These are phyloP conservation scores for Saxophila tyrrhenica DNA, from an alignment of 495 filamentous ascomycete species.

Conservation along the genomic window DNA sequence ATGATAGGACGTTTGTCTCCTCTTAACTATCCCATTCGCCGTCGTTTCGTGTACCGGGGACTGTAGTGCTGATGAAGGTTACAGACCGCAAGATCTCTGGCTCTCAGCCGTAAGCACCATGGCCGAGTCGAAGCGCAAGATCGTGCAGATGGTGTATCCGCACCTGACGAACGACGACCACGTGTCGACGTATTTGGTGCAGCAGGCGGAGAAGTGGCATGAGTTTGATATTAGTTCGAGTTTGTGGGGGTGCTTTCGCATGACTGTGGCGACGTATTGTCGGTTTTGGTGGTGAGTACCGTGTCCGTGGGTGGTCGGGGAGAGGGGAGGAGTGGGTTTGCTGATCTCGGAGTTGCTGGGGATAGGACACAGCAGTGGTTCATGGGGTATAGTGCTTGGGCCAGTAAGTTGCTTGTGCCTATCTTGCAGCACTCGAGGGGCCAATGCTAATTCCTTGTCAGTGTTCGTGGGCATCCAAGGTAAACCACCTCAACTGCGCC, in stretches of 20 bases:
- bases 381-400: constrained; percentile 7
- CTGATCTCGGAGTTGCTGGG: background rate
- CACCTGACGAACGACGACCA: background rate
- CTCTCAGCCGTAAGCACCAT: background rate
- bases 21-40: too few species aligned
- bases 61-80: background rate
- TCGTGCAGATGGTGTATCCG: background rate
- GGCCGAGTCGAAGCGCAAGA: background rate
- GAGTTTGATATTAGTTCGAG: background rate
- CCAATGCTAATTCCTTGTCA: background rate
- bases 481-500: background rate
- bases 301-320: background rate
- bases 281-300: constrained; percentile 3
- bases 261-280: background rate
- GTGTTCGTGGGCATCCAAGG: constrained; percentile 10
- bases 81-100: background rate
- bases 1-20: too few species aligned
- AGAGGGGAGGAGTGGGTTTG: too few species aligned
- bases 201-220: background rate
- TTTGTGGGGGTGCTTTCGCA: constrained; percentile 10
- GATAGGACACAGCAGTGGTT: constrained; percentile 12
- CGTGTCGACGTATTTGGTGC: background rate
- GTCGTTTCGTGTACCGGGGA: too few species aligned
- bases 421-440: background rate
- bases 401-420: background rate